Evolutionary conservation across 2,329 filamentous ascomycete genomes (phyloP), one percentile per base, ranked within the genome.

Genomic region (Claviceps capensis): DNA sequence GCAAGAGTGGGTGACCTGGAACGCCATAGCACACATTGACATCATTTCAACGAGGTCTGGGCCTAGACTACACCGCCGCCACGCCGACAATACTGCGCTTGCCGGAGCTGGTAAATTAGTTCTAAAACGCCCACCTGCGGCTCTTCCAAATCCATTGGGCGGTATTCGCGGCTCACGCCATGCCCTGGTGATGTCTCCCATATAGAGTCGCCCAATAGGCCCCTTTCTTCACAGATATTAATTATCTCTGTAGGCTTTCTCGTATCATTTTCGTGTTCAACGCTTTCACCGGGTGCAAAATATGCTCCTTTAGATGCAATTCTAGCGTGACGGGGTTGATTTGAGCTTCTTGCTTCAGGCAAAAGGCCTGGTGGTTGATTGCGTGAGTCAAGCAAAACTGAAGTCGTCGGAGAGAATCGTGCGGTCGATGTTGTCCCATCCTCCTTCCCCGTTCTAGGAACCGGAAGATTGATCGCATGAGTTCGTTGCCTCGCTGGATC

Each of bases 331-430:
- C 75, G 73, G 14, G 67, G 65, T 49, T 71, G 67, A 54, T 78
- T 69, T n/a, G 69, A 61, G 49, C 73, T 77, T 41, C 73, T 71
- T 17, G 61, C 67, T 2, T 69, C 68, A 38, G 71, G 63, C 5
- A 69, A 69, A 9, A 75, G 72, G 1, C 70, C 69, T 1, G 74
- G 71, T 5, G 85, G 85, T 55, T 89, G 85, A 55, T 90, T 82
- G 61, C 86, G 85, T 2, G 85, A 81, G 65, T 90, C 86, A 2
- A 90, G 72, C 1, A 90, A 72, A 57, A 86, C 78, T 1, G 85
- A 88, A 17, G 81, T 79, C 76, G 86, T 82, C 4, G 84, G 83
- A 9, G 82, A 85, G 4, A 77, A 70, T 48, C 73, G 68, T n/a
- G 72, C 67, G 50, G 76, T 65, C 2, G 65, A 63, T 52, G 72